Evolutionary conservation across 495 filamentous ascomycete species (phyloP).

Genomic region (Trichoderma reesei): DNA sequence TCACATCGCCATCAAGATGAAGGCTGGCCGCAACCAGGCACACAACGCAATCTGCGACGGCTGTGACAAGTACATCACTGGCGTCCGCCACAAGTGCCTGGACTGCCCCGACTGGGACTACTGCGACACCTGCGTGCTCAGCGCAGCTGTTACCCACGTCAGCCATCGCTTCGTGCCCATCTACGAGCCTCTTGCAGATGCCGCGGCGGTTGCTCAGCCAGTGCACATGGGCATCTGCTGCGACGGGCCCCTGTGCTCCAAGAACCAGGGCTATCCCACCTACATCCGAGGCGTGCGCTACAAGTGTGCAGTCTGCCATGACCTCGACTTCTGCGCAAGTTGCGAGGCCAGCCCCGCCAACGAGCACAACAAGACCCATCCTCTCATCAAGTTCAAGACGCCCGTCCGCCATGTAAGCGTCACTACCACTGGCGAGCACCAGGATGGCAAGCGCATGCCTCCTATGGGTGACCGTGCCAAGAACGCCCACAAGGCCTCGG

Average conservation of each 20-base stretch:
- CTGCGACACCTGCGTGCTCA: slow-evolving; percentile 67
- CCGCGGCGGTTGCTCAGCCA: slow-evolving; percentile 29
- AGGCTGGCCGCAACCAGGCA: slow-evolving; percentile 67
- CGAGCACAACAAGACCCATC: slow-evolving; percentile 85
- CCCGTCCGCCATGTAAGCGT: slow-evolving; percentile 84
- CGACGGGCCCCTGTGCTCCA: slow-evolving; percentile 83
- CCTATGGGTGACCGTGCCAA: slow-evolving; percentile 56
- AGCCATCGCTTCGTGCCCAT: slow-evolving; percentile 85
- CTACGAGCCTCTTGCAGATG: slow-evolving; percentile 55
- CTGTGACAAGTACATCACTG: slow-evolving; percentile 81
- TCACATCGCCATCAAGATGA: slow-evolving; percentile 51
- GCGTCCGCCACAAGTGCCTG: slow-evolving; percentile 93
- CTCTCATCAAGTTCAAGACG: slow-evolving; percentile 93
- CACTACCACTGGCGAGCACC: slow-evolving; percentile 69
- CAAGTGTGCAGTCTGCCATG: slow-evolving; percentile 96
- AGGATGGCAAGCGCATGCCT: slow-evolving; percentile 46
- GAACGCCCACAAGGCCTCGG: slow-evolving; percentile 7
- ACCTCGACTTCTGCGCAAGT: slow-evolving; percentile 89
- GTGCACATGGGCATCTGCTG: slow-evolving; percentile 84
- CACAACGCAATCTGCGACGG: slow-evolving; percentile 93
- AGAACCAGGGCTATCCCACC: slow-evolving; percentile 35
- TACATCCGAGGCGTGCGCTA: slow-evolving; percentile 85
- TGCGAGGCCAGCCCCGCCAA: slow-evolving; percentile 85
- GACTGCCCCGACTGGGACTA: slow-evolving; percentile 97
- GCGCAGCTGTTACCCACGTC: slow-evolving; percentile 58